Evolutionary conservation across 2,329 filamentous ascomycete genomes (phyloP), one percentile per base, ranked within the genome.

Genomic region (Pseudogymnoascus sp.): DNA sequence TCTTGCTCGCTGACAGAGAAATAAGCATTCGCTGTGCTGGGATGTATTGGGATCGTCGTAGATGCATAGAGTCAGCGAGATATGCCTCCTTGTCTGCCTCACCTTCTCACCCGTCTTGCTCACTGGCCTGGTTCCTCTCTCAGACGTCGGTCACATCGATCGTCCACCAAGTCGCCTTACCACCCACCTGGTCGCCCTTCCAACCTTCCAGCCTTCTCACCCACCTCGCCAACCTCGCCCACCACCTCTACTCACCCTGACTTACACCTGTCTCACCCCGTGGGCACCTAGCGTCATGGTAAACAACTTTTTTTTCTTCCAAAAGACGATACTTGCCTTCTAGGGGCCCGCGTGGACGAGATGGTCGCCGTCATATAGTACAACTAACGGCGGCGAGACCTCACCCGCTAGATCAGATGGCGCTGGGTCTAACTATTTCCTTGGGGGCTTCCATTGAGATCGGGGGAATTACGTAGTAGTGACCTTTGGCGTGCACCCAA

Each of bases 271-370:
- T 54, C 47, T 54, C 47, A 54, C 47, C 6, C 28, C n/a, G n/a
- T 33, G 25, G 47, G 47, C n/a, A 54, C 47, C 47, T 54, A 54
- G 47, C 28, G 47, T 33, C 43, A 50, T 50, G 25, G 43, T 7
- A 50, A 50, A 33, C 43, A 50, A 50, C 43, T 50, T 50, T 50
- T 50, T 30, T 37, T 37, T 33, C 25, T 12, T 50, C 25, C 43
- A 25, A 50, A 16, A 33, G 43, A 50, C 43, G 25, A 50, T 50
- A 18, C 43, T 30, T 50, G 25, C 43, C 43, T 50, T 50, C 43
- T 50, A 16, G 43, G 43, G 43, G 43, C 76, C 67, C 63, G 83
- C 84, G 60, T 77, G 73, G n/a, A 72, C 73, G 4, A 83, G 76
- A 0, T 0, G 81, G 78, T 5, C 83, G 83, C 1, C 83, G 79